phyloP scores from a whole-genome alignment of 306 rosid species.

The Trifolium subterraneum region DNA sequence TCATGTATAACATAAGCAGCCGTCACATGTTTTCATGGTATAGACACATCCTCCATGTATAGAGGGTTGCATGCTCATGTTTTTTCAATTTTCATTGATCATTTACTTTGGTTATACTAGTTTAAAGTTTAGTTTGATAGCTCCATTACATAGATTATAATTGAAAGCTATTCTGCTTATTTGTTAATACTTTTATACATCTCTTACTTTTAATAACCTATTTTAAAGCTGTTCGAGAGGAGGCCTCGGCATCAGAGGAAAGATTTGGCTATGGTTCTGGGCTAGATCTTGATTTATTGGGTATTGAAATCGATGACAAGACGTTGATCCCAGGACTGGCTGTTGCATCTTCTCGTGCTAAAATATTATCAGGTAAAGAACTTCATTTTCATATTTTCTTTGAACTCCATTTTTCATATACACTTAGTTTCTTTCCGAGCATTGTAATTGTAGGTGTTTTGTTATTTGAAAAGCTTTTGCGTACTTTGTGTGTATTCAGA shows the following conservation, averaged over 20 bases:
- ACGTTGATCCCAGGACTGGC: conserved; percentile 91
- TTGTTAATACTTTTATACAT: conserved; percentile 26
- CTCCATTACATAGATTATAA: conserved; percentile 10
- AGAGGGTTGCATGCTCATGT: background rate
- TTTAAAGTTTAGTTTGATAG: conserved; percentile 3
- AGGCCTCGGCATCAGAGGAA: conserved; percentile 61
- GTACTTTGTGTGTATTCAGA: too few relatives aligned
- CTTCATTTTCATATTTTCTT: conserved; percentile 27
- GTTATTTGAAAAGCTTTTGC: too few relatives aligned
- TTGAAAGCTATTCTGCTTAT: background rate
- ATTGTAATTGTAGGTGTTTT: too few relatives aligned
- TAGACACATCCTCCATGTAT: background rate
- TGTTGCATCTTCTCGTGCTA: conserved; percentile 85
- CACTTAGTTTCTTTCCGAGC: too few relatives aligned
- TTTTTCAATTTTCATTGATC: too few relatives aligned
- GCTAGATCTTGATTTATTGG: conserved; percentile 89
- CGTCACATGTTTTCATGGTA: too few relatives aligned
- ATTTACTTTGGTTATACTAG: conserved; percentile 16
- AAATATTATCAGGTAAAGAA: conserved; percentile 75
- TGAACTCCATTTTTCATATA: too few relatives aligned
- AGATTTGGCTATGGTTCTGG: conserved; percentile 72
- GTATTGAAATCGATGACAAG: conserved; percentile 82
- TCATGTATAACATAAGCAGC: background rate
- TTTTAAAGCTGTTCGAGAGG: conserved; percentile 81
- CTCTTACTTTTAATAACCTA: conserved; percentile 38